A percentile compares a stretch with the other conserved stretches of the same genome.
phyloP scores from a whole-genome alignment of 345 rosid genomes.

The Camelina sativa region DNA sequence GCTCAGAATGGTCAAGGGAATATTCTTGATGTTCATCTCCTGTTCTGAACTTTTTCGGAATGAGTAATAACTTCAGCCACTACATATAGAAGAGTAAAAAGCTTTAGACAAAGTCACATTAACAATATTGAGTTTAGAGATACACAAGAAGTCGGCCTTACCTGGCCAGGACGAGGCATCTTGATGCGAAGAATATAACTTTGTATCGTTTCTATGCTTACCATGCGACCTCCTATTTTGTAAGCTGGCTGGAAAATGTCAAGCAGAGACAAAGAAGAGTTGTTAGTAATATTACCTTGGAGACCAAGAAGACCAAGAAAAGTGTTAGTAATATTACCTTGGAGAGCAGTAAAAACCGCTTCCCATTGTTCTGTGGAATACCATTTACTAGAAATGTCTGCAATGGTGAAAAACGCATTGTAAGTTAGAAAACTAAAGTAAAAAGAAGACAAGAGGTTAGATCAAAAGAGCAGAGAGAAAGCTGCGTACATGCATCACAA shows the following conservation, averaged over 20 bases:
- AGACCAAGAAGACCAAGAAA: not conserved
- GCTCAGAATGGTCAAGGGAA: conserved; percentile 68
- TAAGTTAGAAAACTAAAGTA: not conserved
- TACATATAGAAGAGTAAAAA: conserved; percentile 45
- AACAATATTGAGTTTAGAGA: not conserved
- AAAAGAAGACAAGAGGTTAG: not conserved
- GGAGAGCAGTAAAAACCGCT: conserved; percentile 72
- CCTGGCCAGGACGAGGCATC: conserved; percentile 97
- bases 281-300: too few species aligned
- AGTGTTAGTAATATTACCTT: conserved; percentile 53
- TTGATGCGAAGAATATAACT: conserved; percentile 73
- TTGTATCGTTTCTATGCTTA: conserved; percentile 79
- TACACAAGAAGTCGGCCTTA: conserved; percentile 32
- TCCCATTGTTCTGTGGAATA: conserved; percentile 85
- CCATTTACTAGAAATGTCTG: conserved; percentile 89
- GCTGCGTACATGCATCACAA: conserved; percentile 85
- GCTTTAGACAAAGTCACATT: conserved; percentile 11
- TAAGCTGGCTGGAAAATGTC: conserved; percentile 70
- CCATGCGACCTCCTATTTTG: conserved; percentile 82
- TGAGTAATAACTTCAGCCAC: conserved; percentile 79
- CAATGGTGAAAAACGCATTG: not conserved
- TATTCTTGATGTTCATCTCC: conserved; percentile 76
- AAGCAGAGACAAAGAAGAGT: not conserved
- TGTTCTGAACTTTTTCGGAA: conserved; percentile 74
- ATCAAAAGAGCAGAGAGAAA: conserved; percentile 22